Base-by-base conservation (phyloP, 2,329 filamentous ascomycete genomes). In the Aureobasidium namibiae region DNA sequence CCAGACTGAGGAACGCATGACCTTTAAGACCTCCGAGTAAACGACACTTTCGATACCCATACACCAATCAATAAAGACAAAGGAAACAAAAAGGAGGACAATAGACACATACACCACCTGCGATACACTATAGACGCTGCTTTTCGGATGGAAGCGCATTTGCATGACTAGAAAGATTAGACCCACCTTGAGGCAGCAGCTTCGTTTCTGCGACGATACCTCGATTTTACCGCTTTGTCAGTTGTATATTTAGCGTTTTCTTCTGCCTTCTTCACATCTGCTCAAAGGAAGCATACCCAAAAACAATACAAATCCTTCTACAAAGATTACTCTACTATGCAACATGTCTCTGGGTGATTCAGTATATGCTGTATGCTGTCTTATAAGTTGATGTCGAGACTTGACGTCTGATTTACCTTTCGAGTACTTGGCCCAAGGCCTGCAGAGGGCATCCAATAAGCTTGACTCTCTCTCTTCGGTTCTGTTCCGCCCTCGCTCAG, bases 1-100 rank as follows among this genome's bases (percentile, higher is more conserved):
- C 73, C 74, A 84, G 67, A 82, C 65, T 36, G 67, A 69, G 2
- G 74, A 77, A 69, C 68, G 76, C 63, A 75, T 75, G 64, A 68
- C 65, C 44, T 78, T 80, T 65, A 78, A 76, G 75, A 74, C 74
- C 67, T 74, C 70, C 44, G 69, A 68, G 45, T 71, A 66, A 62
- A 44, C 26, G 14, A 45, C 7, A 24, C 5, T 18, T 31, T 26
- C 33, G 48, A 52, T 52, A 29, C 34, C 33, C 48, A 26, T 24
- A 49, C 8, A n/a, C 4, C 21, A n/a, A 16, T 23, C n/a, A 8
- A 41, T 6, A 49, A 29, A 21, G 9, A 49, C 16, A 53, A 18
- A 29, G 21, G n/a, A 54, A 42, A 13, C 9, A 29, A 41, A 54
- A 41, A 42, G 34, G 38, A 36, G 23, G 50, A n/a, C 8, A 41